A percentile compares a stretch with the other conserved stretches of the same genome.
These are phyloP conservation scores for Linnemannia schmuckeri DNA, from an alignment of 192 early-diverging fungal species.

Conservation along the genomic window DNA sequence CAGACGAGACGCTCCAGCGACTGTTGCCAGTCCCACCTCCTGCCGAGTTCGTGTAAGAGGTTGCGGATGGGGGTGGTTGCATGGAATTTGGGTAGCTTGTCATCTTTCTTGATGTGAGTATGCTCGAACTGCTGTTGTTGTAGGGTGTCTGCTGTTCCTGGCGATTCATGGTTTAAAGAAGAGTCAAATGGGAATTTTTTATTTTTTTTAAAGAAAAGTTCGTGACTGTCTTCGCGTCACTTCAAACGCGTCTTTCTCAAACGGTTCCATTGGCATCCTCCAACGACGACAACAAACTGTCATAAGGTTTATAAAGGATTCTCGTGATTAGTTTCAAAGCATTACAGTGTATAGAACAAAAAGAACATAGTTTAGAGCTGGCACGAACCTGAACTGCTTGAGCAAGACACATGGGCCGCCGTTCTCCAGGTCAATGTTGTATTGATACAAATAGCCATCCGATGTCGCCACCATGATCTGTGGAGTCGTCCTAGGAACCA, in stretches of 20 bases:
- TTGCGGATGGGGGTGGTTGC: conserved; percentile 14
- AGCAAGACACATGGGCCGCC: conserved; percentile 90
- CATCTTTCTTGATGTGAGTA: conserved; percentile 4
- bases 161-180: conserved; percentile 6
- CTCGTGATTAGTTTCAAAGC: background rate
- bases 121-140: background rate
- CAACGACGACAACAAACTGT: conserved; percentile 14
- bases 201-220: conserved; percentile 7
- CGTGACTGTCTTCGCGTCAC: background rate
- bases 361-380: background rate
- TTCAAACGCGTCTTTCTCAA: background rate
- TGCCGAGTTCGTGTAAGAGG: too few relatives aligned
- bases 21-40: conserved; percentile 21
- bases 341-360: background rate
- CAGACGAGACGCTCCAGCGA: conserved; percentile 43
- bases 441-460: conserved; percentile 93
- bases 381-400: conserved; percentile 78
- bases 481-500: conserved; percentile 65
- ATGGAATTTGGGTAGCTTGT: conserved; percentile 1
- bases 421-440: conserved; percentile 87
- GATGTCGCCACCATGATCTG: conserved; percentile 93
- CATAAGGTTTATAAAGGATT: background rate
- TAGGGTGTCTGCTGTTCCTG: conserved; percentile 13
- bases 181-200: conserved; percentile 1
- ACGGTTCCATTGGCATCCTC: conserved; percentile 4